Evolutionary conservation across 345 rosid species (phyloP).

Genomic region (Erucastrum elatum): DNA sequence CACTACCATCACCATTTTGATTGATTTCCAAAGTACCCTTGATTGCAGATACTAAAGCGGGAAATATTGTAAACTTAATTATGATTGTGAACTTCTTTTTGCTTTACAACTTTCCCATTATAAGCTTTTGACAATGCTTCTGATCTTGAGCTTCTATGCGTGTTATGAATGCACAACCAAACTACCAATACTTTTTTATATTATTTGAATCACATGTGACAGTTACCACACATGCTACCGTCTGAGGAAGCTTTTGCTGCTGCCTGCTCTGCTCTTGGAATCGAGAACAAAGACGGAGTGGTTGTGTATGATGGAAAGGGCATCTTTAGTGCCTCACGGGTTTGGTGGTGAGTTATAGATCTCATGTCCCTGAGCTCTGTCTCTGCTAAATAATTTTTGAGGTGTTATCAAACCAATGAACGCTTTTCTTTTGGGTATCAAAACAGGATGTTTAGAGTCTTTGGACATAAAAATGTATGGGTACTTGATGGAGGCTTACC

Average conservation of each 20-base stretch:
- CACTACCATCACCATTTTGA: background rate
- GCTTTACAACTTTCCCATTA: background rate
- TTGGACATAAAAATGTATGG: conserved; percentile 92
- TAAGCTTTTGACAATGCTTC: background rate
- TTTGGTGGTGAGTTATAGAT: conserved; percentile 82
- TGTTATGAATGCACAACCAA: conserved; percentile 8
- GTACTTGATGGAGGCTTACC: conserved; percentile 97
- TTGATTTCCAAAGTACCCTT: conserved; percentile 6
- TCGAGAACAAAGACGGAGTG: conserved; percentile 78
- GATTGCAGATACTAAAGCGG: background rate
- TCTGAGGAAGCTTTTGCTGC: conserved; percentile 97
- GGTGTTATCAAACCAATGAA: conserved; percentile 2
- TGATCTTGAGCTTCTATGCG: background rate
- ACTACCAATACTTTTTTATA: background rate
- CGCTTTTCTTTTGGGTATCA: conserved; percentile 10
- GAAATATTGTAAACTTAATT: conserved; percentile 1
- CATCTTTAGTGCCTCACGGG: conserved; percentile 96
- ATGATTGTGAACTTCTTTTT: background rate
- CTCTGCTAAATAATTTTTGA: background rate
- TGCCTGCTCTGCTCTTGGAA: conserved; percentile 92
- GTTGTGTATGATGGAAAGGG: conserved; percentile 99
- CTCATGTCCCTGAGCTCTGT: background rate
- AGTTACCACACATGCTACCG: conserved; percentile 99
- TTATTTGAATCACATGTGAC: conserved; percentile 29
- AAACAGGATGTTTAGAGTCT: conserved; percentile 92